Evolutionary conservation across 2,329 filamentous ascomycete species (phyloP), one percentile per base, ranked within the genome.

Genomic region (Fusarium sp.): DNA sequence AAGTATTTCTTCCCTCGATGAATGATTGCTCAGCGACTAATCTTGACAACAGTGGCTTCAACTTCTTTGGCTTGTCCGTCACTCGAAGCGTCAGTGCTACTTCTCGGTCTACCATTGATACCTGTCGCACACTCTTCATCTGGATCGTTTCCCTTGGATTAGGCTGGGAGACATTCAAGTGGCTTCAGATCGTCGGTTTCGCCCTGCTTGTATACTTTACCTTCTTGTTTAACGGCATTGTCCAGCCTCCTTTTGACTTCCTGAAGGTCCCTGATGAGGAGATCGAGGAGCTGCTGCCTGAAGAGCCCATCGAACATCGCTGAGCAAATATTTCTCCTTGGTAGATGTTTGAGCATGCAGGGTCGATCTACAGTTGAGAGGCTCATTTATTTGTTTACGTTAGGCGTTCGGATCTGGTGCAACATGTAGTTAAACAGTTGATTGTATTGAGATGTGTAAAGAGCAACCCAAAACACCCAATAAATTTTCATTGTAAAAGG

Each of bases 91-190:
- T 99, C 69, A 96, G 92, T 66, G 96, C 96, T 12, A 99, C 96
- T 0, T 93, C 95, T 2, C 89, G 96, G 63, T 97, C 93, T 30
- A 98, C 95, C 30, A 98, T 99, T 73, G 96, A 99, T 78, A 99
- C 96, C 1, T 98, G 94, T 83, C 89, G 95, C 39, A 99, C 96
- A 0, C 87, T 99, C 2, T 98, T 99, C 81, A 98, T 99, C 80
- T 99, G 96, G 96, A 86, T 99, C 26, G 92, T 97, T 15, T 97
- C 93, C 19, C 87, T 99, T 6, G 93, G 91, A 6, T 86, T 99
- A 3, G 94, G 94, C 62, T 99, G 96, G 96, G 96, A 99, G 81
- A 90, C 88, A 0, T 98, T 99, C 87, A 98, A 98, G 81, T 96
- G 93, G 91, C 86, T 99, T 8, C 96, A 99, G 80, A 93, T 99